These are phyloP conservation scores for Nemania bipapillata DNA, from an alignment of 2,329 filamentous ascomycete species.

Conservation along the genomic window DNA sequence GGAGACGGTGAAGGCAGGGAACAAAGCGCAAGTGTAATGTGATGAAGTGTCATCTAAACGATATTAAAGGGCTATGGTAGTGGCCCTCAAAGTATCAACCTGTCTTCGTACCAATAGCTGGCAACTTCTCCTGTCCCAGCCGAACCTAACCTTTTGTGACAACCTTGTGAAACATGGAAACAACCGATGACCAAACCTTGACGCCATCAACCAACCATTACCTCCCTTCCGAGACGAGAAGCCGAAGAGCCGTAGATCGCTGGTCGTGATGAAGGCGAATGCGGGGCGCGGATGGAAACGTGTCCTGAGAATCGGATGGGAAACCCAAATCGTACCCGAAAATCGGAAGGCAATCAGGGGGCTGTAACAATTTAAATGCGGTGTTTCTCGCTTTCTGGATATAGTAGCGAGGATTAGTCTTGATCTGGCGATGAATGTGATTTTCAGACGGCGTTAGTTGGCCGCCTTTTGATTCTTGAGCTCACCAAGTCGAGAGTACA, in stretches of 20 bases:
- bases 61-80: slow-evolving; percentile 41
- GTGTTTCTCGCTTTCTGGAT: slow-evolving; percentile 50
- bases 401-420: slow-evolving; percentile 45
- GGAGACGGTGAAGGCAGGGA: slow-evolving; percentile 18
- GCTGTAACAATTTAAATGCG: slow-evolving; percentile 45
- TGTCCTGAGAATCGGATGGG: slow-evolving; percentile 26
- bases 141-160: slow-evolving; percentile 41
- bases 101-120: slow-evolving; percentile 38
- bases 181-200: slow-evolving; percentile 43
- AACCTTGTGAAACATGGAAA: slow-evolving; percentile 38
- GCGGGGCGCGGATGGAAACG: slow-evolving; percentile 32
- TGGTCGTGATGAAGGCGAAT: slow-evolving; percentile 41
- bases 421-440: slow-evolving; percentile 29
- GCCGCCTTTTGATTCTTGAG: slow-evolving; percentile 43
- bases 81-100: slow-evolving; percentile 36
- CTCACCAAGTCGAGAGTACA: slow-evolving; percentile 94
- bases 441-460: slow-evolving; percentile 25
- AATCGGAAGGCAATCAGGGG: slow-evolving; percentile 38
- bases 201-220: slow-evolving; percentile 46
- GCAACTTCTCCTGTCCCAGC: slow-evolving; percentile 36
- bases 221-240: slow-evolving; percentile 38
- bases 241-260: slow-evolving; percentile 35
- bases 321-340: slow-evolving; percentile 30
- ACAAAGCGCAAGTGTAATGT: slow-evolving; percentile 31
- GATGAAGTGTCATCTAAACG: slow-evolving; percentile 34